Percentiles rank a stretch among this genome's conserved stretches.
Evolutionary conservation across 768 basidiomycete species (phyloP).

Genomic region (Asterophora parasitica): DNA sequence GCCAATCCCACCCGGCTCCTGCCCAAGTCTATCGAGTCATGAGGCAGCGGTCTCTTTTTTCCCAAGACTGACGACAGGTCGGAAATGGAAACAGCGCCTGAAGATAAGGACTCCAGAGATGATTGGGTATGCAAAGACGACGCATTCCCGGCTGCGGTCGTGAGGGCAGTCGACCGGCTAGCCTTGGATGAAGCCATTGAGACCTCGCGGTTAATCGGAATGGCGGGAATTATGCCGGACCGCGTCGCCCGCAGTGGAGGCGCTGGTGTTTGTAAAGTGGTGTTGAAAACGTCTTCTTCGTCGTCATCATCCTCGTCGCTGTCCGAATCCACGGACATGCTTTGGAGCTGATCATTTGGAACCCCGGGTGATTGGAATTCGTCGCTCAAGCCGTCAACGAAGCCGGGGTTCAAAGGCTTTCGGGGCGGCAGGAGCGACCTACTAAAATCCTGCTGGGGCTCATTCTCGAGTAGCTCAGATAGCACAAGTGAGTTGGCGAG

Average conservation of each 20-base stretch:
- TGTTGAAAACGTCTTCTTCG: constrained; percentile 60
- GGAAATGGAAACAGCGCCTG: constrained; percentile 26
- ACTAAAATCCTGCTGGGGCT: constrained; percentile 55
- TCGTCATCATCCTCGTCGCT: constrained; percentile 26
- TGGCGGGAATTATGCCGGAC: constrained; percentile 7
- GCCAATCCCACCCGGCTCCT: constrained; percentile 11
- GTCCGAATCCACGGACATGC: constrained; percentile 28
- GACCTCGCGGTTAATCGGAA: constrained; percentile 12
- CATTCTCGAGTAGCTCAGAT: constrained; percentile 38
- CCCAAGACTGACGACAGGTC: constrained; percentile 35
- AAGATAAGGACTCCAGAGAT: constrained; percentile 38
- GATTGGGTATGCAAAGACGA: constrained; percentile 34
- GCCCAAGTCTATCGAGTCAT: constrained; percentile 13
- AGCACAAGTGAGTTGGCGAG: constrained; percentile 15
- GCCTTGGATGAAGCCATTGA: constrained; percentile 15
- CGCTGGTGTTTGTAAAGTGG: constrained; percentile 63
- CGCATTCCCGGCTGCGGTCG: constrained; percentile 30
- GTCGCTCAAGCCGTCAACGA: constrained; percentile 61
- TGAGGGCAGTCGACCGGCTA: constrained; percentile 33
- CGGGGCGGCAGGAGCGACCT: constrained; percentile 63
- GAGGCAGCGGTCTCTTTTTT: constrained; percentile 36
- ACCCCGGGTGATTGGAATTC: constrained; percentile 35
- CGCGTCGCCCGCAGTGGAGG: constrained; percentile 14
- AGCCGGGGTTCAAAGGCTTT: constrained; percentile 57
- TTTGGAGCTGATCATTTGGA: constrained; percentile 21